Evolutionary conservation across 768 basidiomycete genomes (phyloP).

Genomic region (Exsudoporus frostii): DNA sequence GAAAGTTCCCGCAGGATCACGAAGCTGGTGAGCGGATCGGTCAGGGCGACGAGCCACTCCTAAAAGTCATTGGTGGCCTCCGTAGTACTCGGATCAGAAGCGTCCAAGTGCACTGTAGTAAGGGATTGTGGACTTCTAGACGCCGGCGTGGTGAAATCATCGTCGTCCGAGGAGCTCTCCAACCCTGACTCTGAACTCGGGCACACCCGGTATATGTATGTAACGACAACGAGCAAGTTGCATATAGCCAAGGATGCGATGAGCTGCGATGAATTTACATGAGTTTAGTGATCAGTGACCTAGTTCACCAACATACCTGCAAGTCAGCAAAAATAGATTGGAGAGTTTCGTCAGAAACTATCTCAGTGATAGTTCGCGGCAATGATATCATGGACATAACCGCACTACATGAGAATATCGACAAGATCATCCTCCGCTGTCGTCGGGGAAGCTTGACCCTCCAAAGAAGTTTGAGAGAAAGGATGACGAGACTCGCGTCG

Average conservation of each 20-base stretch:
- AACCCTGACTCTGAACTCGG: not conserved
- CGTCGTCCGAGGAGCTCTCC: conserved; percentile 3
- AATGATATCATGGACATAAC: conserved; percentile 15
- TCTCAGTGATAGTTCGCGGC: not conserved
- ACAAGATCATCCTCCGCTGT: conserved; percentile 14
- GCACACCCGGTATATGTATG: not conserved
- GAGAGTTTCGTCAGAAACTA: not conserved
- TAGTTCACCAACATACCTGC: conserved; percentile 1
- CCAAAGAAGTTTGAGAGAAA: conserved; percentile 16
- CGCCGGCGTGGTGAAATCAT: conserved; percentile 5
- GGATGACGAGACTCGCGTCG: conserved; percentile 1
- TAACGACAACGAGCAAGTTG: conserved; percentile 10
- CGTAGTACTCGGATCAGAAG: not conserved
- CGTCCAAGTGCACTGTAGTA: not conserved
- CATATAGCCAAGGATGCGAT: conserved; percentile 3
- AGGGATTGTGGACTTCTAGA: not conserved
- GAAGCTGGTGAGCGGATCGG: not conserved
- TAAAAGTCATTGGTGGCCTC: not conserved
- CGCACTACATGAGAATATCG: conserved; percentile 4
- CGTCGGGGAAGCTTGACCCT: conserved; percentile 11
- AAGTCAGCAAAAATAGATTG: not conserved
- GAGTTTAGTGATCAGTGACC: not conserved
- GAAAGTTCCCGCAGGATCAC: too few relatives aligned
- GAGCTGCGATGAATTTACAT: not conserved
- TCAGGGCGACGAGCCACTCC: not conserved